A percentile compares a stretch with the other conserved stretches of the same genome.
These are phyloP conservation scores for Dryas alaskensis DNA, from an alignment of 306 rosid genomes.

Conservation along the genomic window DNA sequence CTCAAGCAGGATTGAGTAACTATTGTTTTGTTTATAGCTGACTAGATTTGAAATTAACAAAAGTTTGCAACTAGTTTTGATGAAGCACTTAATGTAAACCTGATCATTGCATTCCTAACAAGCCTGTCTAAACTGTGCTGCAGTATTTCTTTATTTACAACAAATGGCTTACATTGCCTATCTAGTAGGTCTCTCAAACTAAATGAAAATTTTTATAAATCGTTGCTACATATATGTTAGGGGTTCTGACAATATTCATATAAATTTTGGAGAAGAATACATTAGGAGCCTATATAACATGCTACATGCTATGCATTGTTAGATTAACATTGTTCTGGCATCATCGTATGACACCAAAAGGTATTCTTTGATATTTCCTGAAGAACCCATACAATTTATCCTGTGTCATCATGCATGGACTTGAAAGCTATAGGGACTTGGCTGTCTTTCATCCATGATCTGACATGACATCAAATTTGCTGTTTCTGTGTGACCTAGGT, in stretches of 20 bases:
- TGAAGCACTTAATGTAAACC: not conserved
- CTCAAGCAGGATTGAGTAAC: not conserved
- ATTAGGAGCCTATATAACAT: not conserved
- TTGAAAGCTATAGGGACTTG: not conserved
- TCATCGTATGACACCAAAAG: not conserved
- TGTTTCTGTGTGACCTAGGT: not conserved
- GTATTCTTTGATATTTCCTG: not conserved
- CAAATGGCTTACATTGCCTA: not conserved
- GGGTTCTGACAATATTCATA: not conserved
- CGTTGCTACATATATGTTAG: not conserved
- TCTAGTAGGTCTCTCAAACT: conserved; percentile 5
- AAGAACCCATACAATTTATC: not conserved
- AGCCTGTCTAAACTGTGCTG: not conserved
- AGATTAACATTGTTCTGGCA: not conserved
- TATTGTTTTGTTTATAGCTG: not conserved
- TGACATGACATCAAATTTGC: not conserved
- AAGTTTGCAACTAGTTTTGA: not conserved
- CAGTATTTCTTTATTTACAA: not conserved
- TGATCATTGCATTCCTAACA: not conserved
- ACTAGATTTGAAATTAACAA: not conserved
- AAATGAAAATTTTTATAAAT: not conserved
- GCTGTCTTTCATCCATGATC: not conserved
- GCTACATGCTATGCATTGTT: not conserved
- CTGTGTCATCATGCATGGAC: not conserved
- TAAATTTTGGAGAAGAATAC: not conserved